A percentile compares a stretch with the other conserved stretches of the same genome.
These are phyloP conservation scores for Gossypium bickii DNA, from an alignment of 345 rosid genomes.

Conservation along the genomic window DNA sequence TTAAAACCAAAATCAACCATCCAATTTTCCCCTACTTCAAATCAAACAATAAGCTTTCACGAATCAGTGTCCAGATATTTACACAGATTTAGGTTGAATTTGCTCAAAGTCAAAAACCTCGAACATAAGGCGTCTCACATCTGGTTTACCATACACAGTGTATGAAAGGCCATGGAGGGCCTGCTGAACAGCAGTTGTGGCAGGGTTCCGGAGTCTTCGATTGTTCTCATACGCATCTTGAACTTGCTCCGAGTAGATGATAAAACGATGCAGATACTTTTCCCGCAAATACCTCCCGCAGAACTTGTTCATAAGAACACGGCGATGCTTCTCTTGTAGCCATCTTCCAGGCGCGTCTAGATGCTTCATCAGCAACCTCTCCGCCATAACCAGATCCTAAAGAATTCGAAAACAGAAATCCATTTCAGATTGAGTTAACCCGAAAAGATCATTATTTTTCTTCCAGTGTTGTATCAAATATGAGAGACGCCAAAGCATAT, in stretches of 20 bases:
- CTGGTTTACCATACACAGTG: conserved; percentile 77
- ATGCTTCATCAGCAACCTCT: conserved; percentile 86
- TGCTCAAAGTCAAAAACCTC: conserved; percentile 96
- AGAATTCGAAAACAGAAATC: background rate
- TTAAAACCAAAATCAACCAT: no score
- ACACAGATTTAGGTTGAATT: conserved; percentile 76
- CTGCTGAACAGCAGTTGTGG: conserved; percentile 84
- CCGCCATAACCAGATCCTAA: conserved; percentile 90
- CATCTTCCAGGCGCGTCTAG: conserved; percentile 89
- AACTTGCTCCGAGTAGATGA: conserved; percentile 67
- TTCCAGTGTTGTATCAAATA: background rate
- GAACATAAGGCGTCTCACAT: conserved; percentile 87
- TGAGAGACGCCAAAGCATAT: background rate
- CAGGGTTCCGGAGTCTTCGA: conserved; percentile 53
- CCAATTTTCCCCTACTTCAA: no score
- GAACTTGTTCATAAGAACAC: conserved; percentile 85
- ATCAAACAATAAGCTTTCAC: background rate
- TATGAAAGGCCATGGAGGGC: conserved; percentile 89
- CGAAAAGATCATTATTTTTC: background rate
- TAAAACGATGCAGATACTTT: conserved; percentile 59
- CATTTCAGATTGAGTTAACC: background rate
- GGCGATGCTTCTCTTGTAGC: conserved; percentile 72
- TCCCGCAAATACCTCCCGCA: conserved; percentile 83
- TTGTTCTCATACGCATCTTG: conserved; percentile 36
- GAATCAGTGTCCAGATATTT: conserved; percentile 19